A percentile compares a stretch with the other conserved stretches of the same genome.
These are phyloP conservation scores for Blastobotrys elegans DNA, from an alignment of 1,139 yeast genomes.

Conservation along the genomic window DNA sequence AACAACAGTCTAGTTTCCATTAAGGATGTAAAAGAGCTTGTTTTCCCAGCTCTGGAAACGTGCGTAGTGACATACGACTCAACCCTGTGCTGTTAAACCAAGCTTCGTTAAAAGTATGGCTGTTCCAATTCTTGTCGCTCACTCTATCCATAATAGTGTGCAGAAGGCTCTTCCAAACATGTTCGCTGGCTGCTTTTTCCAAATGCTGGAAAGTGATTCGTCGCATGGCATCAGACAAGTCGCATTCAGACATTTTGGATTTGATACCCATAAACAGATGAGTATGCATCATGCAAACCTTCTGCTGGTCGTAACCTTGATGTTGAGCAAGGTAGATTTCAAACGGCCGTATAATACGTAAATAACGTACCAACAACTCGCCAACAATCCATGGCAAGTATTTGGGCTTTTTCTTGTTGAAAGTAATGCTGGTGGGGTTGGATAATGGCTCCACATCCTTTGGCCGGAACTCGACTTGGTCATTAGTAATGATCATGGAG, in stretches of 20 bases:
- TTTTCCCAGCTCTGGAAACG: constrained; percentile 7
- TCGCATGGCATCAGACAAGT: constrained; percentile 10
- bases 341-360: constrained; percentile 9
- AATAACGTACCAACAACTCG: constrained; percentile 7
- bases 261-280: constrained; percentile 5
- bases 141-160: constrained; percentile 11
- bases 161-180: constrained; percentile 11
- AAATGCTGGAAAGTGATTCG: constrained; percentile 3
- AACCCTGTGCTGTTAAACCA: constrained; percentile 13
- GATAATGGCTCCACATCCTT: not conserved
- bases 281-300: constrained; percentile 6
- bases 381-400: constrained; percentile 11
- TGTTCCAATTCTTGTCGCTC: constrained; percentile 6
- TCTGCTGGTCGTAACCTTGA: not conserved
- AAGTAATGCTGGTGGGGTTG: not conserved
- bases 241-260: constrained; percentile 8
- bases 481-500: not conserved
- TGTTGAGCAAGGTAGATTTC: constrained; percentile 9
- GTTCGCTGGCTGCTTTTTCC: constrained; percentile 10
- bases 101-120: constrained; percentile 9
- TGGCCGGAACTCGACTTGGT: constrained; percentile 3
- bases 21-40: not conserved
- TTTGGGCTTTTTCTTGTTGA: not conserved
- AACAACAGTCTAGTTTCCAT: not conserved
- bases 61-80: not conserved